Conservation (phyloP, 2,329 filamentous ascomycete species). For the Capronia americana region DNA sequence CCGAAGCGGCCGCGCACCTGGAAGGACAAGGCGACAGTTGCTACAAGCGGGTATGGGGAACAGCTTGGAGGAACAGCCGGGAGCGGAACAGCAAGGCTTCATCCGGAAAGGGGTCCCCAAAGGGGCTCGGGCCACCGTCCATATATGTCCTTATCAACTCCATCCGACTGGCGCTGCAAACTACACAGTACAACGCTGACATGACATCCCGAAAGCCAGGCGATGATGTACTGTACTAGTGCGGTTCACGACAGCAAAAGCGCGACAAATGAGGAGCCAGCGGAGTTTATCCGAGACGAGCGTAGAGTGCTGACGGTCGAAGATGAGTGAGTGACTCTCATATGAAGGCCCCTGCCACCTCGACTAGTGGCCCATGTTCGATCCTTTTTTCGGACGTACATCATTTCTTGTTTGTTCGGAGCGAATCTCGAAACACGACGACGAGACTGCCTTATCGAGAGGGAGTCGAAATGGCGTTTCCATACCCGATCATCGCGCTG, state of each 20-base stretch:
- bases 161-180: neutral
- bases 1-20: too few relatives aligned
- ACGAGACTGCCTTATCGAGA: neutral
- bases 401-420: neutral
- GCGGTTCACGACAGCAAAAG: neutral
- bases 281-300: neutral
- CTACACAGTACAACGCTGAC: neutral
- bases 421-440: neutral
- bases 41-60: too few relatives aligned
- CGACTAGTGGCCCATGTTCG: neutral
- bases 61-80: too few relatives aligned
- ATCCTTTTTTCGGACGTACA: neutral
- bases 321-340: neutral
- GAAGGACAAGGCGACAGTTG: too few relatives aligned
- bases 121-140: neutral
- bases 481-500: conserved; percentile 19
- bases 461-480: neutral
- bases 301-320: neutral
- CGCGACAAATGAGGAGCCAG: neutral
- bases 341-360: neutral
- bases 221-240: neutral
- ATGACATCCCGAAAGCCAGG: neutral
- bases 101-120: neutral
- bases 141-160: neutral
- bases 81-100: neutral